phyloP scores from a whole-genome alignment of 148 eudicot genomes.

The Gaultheria prostrata region DNA sequence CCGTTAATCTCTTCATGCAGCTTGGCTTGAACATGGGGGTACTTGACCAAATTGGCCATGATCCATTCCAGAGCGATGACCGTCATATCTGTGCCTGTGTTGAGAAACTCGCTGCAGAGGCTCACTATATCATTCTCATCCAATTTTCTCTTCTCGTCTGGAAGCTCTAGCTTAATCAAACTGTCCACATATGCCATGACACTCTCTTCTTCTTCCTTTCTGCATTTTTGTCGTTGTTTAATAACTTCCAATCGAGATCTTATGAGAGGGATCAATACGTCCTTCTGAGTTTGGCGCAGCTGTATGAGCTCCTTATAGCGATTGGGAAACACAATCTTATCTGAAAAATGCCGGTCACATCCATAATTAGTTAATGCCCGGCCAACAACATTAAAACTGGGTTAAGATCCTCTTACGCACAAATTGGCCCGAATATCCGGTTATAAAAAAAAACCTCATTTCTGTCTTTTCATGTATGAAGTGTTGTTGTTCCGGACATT shows the following conservation, averaged over 20 bases:
- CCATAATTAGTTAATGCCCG: neutral
- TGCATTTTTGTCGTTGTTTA: neutral
- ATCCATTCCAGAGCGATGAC: constrained; percentile 66
- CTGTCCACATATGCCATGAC: constrained; percentile 57
- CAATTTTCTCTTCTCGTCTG: constrained; percentile 37
- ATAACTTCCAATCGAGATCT: constrained; percentile 28
- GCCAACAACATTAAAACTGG: no score
- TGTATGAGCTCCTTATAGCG: constrained; percentile 51
- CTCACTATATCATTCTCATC: constrained; percentile 40
- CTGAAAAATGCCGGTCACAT: neutral
- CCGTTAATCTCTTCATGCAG: constrained; percentile 48
- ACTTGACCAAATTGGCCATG: constrained; percentile 70
- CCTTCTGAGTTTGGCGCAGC: constrained; percentile 30
- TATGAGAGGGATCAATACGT: constrained; percentile 47
- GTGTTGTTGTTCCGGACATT: no score
- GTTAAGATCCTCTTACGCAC: no score
- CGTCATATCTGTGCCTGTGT: constrained; percentile 70
- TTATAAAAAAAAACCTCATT: no score
- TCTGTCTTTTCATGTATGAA: no score
- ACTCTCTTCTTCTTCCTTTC: constrained; percentile 2
- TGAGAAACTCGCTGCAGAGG: constrained; percentile 53
- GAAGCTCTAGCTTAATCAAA: constrained; percentile 40
- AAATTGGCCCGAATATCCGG: no score
- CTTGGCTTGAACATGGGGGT: constrained; percentile 45
- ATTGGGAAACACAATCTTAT: constrained; percentile 42